Conservation (phyloP, 2,329 filamentous ascomycete species). For the Claviceps africana region DNA sequence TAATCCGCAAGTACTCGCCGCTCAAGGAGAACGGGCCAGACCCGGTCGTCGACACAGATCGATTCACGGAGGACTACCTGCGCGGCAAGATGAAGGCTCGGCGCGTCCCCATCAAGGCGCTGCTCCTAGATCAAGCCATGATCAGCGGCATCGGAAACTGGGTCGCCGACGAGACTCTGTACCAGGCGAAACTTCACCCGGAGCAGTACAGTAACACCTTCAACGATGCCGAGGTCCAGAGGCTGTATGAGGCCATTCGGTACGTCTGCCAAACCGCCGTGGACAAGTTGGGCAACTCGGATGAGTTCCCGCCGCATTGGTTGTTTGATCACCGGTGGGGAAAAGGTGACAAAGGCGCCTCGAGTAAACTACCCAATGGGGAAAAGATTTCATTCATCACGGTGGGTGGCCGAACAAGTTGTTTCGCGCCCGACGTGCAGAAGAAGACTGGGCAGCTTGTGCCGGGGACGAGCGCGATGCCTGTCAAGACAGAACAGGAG, state of each 20-base stretch:
- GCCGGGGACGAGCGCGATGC: constrained; percentile 29
- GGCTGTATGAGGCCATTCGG: constrained; percentile 57
- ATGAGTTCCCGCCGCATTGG: constrained; percentile 76
- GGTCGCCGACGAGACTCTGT: constrained; percentile 91
- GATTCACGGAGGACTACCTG: constrained; percentile 66
- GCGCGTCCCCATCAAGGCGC: constrained; percentile 75
- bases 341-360: constrained; percentile 65
- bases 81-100: constrained; percentile 56
- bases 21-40: constrained; percentile 89
- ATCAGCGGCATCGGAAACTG: constrained; percentile 94
- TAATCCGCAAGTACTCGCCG: constrained; percentile 64
- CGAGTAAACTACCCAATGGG: constrained; percentile 61
- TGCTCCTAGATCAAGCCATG: constrained; percentile 75
- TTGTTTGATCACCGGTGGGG: constrained; percentile 80
- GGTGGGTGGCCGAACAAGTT: constrained; percentile 83
- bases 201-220: constrained; percentile 87
- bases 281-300: constrained; percentile 65
- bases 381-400: constrained; percentile 76
- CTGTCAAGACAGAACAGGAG: constrained; percentile 15
- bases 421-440: constrained; percentile 71
- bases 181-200: constrained; percentile 76
- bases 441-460: constrained; percentile 51
- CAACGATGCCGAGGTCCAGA: constrained; percentile 52
- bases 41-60: constrained; percentile 67
- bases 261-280: constrained; percentile 71